Percentiles rank a stretch among this genome's conserved stretches.
phyloP scores from a whole-genome alignment of 768 basidiomycete genomes.

The Suillus discolor region DNA sequence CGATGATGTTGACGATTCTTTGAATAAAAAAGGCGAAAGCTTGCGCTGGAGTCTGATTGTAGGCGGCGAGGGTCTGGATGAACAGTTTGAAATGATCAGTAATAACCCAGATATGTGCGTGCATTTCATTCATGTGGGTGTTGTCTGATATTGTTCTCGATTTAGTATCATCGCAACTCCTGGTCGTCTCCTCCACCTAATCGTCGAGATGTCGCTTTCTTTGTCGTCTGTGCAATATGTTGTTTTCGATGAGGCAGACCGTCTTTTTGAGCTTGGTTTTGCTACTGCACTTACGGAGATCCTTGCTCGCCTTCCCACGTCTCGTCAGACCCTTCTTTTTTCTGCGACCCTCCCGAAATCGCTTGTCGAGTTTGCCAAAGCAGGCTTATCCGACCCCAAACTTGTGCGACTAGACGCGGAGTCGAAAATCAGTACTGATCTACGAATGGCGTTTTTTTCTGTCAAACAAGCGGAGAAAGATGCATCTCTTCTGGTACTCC shows the following conservation, averaged over 20 bases:
- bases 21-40: slow-evolving; percentile 49
- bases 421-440: slow-evolving; percentile 91
- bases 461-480: slow-evolving; percentile 95
- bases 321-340: slow-evolving; percentile 92
- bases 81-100: slow-evolving; percentile 95
- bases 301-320: slow-evolving; percentile 80
- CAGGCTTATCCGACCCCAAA: slow-evolving; percentile 90
- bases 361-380: slow-evolving; percentile 98
- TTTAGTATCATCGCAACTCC: slow-evolving; percentile 94
- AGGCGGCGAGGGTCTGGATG: slow-evolving; percentile 93
- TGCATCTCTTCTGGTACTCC: slow-evolving; percentile 78
- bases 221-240: slow-evolving; percentile 85
- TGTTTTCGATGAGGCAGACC: slow-evolving; percentile 98
- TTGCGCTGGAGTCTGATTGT: slow-evolving; percentile 94
- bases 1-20: slow-evolving; percentile 50
- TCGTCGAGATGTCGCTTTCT: slow-evolving; percentile 96
- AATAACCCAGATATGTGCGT: slow-evolving; percentile 94
- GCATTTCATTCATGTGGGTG: slow-evolving; percentile 9
- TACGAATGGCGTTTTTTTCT: slow-evolving; percentile 93
- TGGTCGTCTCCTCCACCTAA: slow-evolving; percentile 93
- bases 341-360: slow-evolving; percentile 96
- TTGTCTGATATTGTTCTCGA: slow-evolving; percentile 15
- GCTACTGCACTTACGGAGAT: slow-evolving; percentile 91
- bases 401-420: slow-evolving; percentile 96
- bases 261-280: slow-evolving; percentile 98